Conservation (phyloP, 257 asterid species). For the Gentiana straminea region DNA sequence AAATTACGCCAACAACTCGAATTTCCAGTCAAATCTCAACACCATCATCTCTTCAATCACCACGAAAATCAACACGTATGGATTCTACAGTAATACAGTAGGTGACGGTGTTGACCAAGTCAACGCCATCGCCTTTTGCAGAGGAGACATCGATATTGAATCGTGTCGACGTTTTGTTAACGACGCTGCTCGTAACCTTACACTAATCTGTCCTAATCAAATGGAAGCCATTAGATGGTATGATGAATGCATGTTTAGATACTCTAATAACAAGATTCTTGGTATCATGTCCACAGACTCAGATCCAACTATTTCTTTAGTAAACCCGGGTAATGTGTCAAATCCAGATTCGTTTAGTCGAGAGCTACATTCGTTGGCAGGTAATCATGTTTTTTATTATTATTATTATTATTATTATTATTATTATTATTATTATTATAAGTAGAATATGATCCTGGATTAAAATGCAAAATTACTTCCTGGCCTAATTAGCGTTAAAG, state of each 20-base stretch:
- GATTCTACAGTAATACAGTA: slow-evolving; percentile 18
- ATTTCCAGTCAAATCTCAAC: slow-evolving; percentile 19
- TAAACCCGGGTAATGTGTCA: background rate
- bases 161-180: slow-evolving; percentile 19
- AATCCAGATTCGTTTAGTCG: background rate
- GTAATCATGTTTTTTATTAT: too few relatives aligned
- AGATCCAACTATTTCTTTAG: background rate
- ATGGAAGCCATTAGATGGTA: background rate
- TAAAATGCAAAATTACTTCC: too few relatives aligned
- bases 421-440: too few relatives aligned
- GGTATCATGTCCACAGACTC: too few relatives aligned
- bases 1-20: slow-evolving; percentile 14
- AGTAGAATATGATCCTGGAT: too few relatives aligned
- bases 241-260: too few relatives aligned
- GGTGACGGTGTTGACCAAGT: slow-evolving; percentile 4
- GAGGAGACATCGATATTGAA: background rate
- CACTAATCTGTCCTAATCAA: slow-evolving; percentile 3
- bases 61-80: slow-evolving; percentile 7
- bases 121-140: too few relatives aligned
- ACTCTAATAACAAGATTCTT: too few relatives aligned
- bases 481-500: too few relatives aligned
- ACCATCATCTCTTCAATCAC: slow-evolving; percentile 25
- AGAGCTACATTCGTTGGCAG: background rate
- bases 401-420: too few relatives aligned
- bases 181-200: background rate